Evolutionary conservation across 2,329 filamentous ascomycete genomes (phyloP).

Genomic region (Curvularia sp.): DNA sequence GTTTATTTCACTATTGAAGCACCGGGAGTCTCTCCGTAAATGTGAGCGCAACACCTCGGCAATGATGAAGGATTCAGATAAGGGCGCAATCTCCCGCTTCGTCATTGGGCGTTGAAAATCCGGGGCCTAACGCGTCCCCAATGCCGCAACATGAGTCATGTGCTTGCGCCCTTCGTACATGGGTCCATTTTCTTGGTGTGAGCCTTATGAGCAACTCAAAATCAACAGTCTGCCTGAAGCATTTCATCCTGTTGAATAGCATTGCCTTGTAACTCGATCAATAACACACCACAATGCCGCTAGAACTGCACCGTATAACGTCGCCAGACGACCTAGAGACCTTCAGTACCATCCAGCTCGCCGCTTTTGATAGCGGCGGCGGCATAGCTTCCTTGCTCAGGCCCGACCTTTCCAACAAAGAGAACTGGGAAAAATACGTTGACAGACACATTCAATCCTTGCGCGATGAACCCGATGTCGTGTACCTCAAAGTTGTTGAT

Average conservation of each 20-base stretch:
- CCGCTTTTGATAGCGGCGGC: slow-evolving; percentile 37
- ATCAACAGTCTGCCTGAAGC: not conserved
- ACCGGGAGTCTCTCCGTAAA: not conserved
- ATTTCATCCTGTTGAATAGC: not conserved
- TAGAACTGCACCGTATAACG: slow-evolving; percentile 41
- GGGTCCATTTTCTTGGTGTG: not conserved
- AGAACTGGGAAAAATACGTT: slow-evolving; percentile 26
- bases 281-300: slow-evolving; percentile 36
- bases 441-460: slow-evolving; percentile 39
- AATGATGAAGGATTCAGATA: not conserved
- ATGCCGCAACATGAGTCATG: slow-evolving; percentile 12
- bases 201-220: not conserved
- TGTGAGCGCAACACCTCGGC: not conserved
- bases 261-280: not conserved
- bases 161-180: slow-evolving; percentile 4
- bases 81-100: slow-evolving; percentile 9
- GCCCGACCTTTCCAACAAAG: slow-evolving; percentile 26
- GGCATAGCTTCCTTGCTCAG: slow-evolving; percentile 38
- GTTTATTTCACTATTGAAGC: no score
- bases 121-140: slow-evolving; percentile 8
- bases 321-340: slow-evolving; percentile 37
- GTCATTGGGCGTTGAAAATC: slow-evolving; percentile 3
- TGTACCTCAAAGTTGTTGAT: slow-evolving; percentile 45
- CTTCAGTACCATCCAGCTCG: slow-evolving; percentile 37
- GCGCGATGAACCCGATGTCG: slow-evolving; percentile 34